Conservation (phyloP, 441 rosid genomes). For the Bruguiera hainesii region DNA sequence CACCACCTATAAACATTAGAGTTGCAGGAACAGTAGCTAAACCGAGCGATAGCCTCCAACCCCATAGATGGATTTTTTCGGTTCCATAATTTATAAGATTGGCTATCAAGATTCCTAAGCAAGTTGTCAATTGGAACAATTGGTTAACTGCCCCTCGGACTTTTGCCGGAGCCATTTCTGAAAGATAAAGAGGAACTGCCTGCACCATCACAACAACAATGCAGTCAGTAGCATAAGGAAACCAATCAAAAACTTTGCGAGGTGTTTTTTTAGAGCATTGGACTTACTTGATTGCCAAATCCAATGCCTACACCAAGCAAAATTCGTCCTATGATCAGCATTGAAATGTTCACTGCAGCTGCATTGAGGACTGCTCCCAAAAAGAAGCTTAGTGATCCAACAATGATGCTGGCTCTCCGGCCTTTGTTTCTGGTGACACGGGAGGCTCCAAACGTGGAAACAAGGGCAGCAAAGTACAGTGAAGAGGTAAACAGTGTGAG, state of each 20-base stretch:
- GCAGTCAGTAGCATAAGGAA: neutral
- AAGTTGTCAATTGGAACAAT: conserved; percentile 76
- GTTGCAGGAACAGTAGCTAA: conserved; percentile 70
- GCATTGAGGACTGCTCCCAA: conserved; percentile 71
- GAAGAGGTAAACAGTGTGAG: conserved; percentile 87
- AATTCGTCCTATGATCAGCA: conserved; percentile 72
- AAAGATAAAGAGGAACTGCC: conserved; percentile 84
- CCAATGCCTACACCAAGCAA: conserved; percentile 82
- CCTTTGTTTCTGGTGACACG: conserved; percentile 63
- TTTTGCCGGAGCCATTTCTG: conserved; percentile 87
- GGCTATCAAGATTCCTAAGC: conserved; percentile 73
- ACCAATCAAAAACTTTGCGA: neutral
- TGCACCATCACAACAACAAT: conserved; percentile 16
- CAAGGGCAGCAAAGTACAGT: conserved; percentile 74
- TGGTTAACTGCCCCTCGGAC: conserved; percentile 77
- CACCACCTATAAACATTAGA: conserved; percentile 73
- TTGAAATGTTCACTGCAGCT: conserved; percentile 53
- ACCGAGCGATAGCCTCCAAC: conserved; percentile 91
- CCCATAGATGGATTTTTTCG: conserved; percentile 80
- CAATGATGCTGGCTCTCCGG: conserved; percentile 60
- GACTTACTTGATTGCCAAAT: conserved; percentile 74
- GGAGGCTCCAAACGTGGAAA: conserved; percentile 79
- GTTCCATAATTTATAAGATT: conserved; percentile 64
- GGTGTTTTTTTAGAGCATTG: too few species aligned
- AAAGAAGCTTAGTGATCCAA: conserved; percentile 77